phyloP scores from a whole-genome alignment of 345 rosid species.

The Psidium friedrichsthalianum region DNA sequence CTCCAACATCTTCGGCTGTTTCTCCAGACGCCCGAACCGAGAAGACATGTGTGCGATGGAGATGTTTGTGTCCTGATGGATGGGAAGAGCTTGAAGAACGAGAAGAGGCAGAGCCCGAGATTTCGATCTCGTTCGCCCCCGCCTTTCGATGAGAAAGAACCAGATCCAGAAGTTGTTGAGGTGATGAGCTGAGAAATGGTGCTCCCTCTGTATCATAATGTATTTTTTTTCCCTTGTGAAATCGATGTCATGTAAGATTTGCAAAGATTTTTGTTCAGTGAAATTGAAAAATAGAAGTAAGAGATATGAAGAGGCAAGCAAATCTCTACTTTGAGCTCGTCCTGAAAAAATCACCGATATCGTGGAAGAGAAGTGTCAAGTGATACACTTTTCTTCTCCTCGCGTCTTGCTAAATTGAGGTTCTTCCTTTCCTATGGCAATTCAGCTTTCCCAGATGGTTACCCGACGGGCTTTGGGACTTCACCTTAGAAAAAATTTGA shows the following conservation, averaged over 20 bases:
- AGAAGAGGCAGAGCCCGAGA: conserved; percentile 1
- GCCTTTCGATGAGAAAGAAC: not conserved
- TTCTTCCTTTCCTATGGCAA: not conserved
- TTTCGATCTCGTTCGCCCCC: conserved; percentile 1
- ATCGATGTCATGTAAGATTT: not conserved
- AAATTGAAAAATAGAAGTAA: not conserved
- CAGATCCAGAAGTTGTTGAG: not conserved
- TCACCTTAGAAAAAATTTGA: not conserved
- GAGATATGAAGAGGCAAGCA: not conserved
- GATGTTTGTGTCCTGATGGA: conserved; percentile 23
- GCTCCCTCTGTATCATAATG: not conserved
- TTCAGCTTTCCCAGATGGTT: not conserved
- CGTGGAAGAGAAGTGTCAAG: not conserved
- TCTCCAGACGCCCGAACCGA: conserved; percentile 8
- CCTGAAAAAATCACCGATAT: not conserved
- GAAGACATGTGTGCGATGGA: conserved; percentile 21
- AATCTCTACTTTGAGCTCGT: not conserved
- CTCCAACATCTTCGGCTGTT: conserved; percentile 26
- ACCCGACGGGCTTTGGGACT: not conserved
- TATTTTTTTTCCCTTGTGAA: not conserved
- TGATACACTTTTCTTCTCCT: not conserved
- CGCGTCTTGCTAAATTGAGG: not conserved
- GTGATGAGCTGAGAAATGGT: not conserved
- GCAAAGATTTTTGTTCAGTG: not conserved
- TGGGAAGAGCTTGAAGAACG: not conserved